Evolutionary conservation across 1,284 basidiomycete genomes (phyloP).

Genomic region (Malassezia sp.): DNA sequence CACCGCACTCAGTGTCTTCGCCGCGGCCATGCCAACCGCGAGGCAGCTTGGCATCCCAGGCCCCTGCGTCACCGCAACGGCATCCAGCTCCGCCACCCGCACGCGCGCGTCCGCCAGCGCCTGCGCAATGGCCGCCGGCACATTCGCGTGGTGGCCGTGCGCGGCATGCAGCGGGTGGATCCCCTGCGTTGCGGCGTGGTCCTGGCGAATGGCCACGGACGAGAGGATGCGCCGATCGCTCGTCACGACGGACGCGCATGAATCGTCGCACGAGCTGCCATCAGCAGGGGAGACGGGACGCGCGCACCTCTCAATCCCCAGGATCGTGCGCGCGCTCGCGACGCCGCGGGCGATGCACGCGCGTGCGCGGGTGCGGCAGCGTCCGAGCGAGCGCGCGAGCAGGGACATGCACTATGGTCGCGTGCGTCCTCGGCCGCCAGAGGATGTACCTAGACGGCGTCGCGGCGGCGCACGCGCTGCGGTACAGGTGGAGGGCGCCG

Average conservation of each 20-base stretch:
- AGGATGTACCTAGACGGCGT: too few species aligned
- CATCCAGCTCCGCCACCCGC: conserved; percentile 23
- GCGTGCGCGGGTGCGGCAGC: too few species aligned
- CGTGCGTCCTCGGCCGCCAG: too few species aligned
- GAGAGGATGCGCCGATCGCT: conserved; percentile 29
- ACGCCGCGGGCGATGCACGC: too few species aligned
- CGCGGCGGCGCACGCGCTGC: too few species aligned
- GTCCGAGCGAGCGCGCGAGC: too few species aligned
- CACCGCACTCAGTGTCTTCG: conserved; percentile 31
- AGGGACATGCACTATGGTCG: too few species aligned
- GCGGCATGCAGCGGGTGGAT: conserved; percentile 39
- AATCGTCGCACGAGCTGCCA: conserved; percentile 45
- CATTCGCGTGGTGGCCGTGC: conserved; percentile 25
- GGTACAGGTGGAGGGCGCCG: too few species aligned
- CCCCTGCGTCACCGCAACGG: conserved; percentile 41
- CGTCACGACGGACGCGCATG: conserved; percentile 34
- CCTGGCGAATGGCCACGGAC: conserved; percentile 31
- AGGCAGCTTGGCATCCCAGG: conserved; percentile 41
- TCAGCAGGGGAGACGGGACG: not conserved
- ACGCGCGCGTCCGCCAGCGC: conserved; percentile 22
- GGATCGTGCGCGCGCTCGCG: conserved; percentile 15
- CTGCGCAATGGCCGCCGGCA: conserved; percentile 25
- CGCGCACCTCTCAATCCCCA: conserved; percentile 37
- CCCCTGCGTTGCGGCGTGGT: conserved; percentile 33
- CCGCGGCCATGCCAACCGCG: conserved; percentile 27